phyloP scores from a whole-genome alignment of 2,329 filamentous ascomycete species.

The Xylariaceae sp. region DNA sequence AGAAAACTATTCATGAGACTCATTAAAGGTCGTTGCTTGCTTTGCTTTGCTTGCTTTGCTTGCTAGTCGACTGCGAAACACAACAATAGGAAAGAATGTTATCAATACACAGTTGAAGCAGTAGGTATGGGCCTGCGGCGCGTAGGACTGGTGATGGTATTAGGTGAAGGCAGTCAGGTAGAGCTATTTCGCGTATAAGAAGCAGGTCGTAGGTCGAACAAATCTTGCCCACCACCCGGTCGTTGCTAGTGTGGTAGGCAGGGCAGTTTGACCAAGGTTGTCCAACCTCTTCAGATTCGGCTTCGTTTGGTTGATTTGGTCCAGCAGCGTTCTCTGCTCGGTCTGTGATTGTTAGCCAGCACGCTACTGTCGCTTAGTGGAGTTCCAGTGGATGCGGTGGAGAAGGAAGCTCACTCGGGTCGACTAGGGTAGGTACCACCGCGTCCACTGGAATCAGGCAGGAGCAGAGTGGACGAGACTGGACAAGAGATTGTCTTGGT shows the following conservation, averaged over 20 bases:
- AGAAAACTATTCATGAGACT: slow-evolving; percentile 20
- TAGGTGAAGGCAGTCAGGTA: too few species aligned
- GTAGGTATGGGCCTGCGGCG: background rate
- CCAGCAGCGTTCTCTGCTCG: background rate
- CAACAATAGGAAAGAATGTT: slow-evolving; percentile 5
- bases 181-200: too few species aligned
- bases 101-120: background rate
- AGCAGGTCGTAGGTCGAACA: too few species aligned
- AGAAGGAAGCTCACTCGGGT: background rate
- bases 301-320: slow-evolving; percentile 13
- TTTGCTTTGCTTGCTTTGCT: too few species aligned
- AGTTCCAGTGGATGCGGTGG: background rate
- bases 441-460: background rate
- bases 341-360: background rate
- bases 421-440: background rate
- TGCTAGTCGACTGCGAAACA: slow-evolving; percentile 13
- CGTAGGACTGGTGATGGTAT: too few species aligned
- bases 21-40: slow-evolving; percentile 19
- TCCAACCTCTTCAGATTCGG: background rate
- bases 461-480: too few species aligned
- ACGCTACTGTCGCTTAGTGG: background rate
- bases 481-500: background rate
- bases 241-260: too few species aligned
- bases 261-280: background rate
- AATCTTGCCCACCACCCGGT: too few species aligned